Evolutionary conservation across 2,329 filamentous ascomycete genomes (phyloP).

Genomic region (Arachnopeziza araneosa): DNA sequence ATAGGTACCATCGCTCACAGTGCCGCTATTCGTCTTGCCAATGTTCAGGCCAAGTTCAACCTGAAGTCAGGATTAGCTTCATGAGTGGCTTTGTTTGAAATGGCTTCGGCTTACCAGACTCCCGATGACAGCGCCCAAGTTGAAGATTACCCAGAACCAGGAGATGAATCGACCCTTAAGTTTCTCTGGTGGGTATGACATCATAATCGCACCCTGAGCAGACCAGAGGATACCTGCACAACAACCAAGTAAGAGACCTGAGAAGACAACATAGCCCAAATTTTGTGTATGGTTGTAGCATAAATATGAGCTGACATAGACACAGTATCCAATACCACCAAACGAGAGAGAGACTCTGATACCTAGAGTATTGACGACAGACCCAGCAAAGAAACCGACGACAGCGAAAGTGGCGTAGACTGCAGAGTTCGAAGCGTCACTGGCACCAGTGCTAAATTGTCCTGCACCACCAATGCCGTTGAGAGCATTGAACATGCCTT

Average conservation of each 20-base stretch:
- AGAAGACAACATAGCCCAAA: slow-evolving; percentile 69
- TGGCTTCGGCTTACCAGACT: slow-evolving; percentile 44
- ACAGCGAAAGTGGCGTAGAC: slow-evolving; percentile 47
- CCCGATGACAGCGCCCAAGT: slow-evolving; percentile 83
- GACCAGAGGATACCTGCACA: slow-evolving; percentile 79
- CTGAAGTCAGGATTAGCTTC: slow-evolving; percentile 1
- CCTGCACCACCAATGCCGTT: slow-evolving; percentile 61
- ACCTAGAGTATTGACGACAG: slow-evolving; percentile 71
- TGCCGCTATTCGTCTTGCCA: slow-evolving; percentile 42
- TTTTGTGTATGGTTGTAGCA: slow-evolving; percentile 62
- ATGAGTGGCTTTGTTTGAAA: background rate
- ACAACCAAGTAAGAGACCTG: slow-evolving; percentile 69
- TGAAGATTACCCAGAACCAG: slow-evolving; percentile 94
- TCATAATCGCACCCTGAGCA: slow-evolving; percentile 81
- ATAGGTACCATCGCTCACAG: slow-evolving; percentile 74
- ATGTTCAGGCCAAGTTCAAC: slow-evolving; percentile 62
- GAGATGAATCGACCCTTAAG: slow-evolving; percentile 86
- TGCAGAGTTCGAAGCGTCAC: slow-evolving; percentile 7
- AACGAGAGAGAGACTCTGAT: slow-evolving; percentile 62
- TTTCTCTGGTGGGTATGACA: slow-evolving; percentile 77
- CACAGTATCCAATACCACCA: slow-evolving; percentile 70
- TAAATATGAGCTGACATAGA: slow-evolving; percentile 68
- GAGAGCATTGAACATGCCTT: slow-evolving; percentile 66
- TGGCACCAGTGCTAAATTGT: slow-evolving; percentile 39
- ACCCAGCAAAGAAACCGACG: slow-evolving; percentile 67